phyloP scores from a whole-genome alignment of 2,329 filamentous ascomycete species.

The Mariannaea sp. region DNA sequence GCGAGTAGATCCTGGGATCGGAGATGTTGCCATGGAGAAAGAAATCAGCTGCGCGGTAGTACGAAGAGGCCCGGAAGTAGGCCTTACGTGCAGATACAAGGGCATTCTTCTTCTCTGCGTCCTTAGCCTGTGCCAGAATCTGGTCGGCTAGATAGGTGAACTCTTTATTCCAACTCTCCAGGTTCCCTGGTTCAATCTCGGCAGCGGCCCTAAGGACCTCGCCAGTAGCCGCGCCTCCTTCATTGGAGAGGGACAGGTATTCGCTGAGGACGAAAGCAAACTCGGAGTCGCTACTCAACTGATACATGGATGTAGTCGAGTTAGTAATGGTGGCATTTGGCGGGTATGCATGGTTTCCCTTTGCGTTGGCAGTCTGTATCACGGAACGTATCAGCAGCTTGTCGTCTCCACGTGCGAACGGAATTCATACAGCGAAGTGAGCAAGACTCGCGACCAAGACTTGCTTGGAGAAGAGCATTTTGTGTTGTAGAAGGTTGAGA shows the following conservation, averaged over 20 bases:
- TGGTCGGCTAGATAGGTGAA: slow-evolving; percentile 12
- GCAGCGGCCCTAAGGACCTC: slow-evolving; percentile 22
- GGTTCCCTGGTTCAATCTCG: slow-evolving; percentile 11
- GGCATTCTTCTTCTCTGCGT: not conserved
- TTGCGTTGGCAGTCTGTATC: not conserved
- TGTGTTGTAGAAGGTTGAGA: not conserved
- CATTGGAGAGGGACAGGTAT: slow-evolving; percentile 23
- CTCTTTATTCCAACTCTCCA: slow-evolving; percentile 16
- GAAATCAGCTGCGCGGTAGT: slow-evolving; percentile 50
- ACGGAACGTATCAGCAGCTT: not conserved
- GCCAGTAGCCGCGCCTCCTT: slow-evolving; percentile 16
- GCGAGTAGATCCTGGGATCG: slow-evolving; percentile 45
- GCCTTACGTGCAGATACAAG: slow-evolving; percentile 31
- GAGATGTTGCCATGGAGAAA: slow-evolving; percentile 47
- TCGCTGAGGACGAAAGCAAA: slow-evolving; percentile 26
- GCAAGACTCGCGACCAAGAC: not conserved
- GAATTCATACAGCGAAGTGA: not conserved
- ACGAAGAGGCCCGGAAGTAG: slow-evolving; percentile 47
- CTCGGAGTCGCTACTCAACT: slow-evolving; percentile 20
- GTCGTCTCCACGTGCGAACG: not conserved
- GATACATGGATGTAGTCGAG: slow-evolving; percentile 19
- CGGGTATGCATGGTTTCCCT: not conserved
- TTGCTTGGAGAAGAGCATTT: not conserved
- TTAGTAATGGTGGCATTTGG: slow-evolving; percentile 16
- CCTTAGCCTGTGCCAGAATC: slow-evolving; percentile 3